These are phyloP conservation scores for Alnus glutinosa DNA, from an alignment of 306 rosid species.

Conservation along the genomic window DNA sequence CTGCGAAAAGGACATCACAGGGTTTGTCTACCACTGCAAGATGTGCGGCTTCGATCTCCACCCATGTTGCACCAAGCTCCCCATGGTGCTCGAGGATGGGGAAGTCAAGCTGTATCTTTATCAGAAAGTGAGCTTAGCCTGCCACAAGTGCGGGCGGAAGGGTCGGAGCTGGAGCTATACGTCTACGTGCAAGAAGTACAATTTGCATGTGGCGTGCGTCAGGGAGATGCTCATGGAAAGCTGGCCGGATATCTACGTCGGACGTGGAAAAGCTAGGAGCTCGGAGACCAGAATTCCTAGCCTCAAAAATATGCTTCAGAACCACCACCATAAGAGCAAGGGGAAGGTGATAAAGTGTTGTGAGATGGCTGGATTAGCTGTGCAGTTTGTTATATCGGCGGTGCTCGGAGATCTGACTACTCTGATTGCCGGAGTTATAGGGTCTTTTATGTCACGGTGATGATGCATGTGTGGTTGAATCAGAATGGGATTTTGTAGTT, in stretches of 20 bases:
- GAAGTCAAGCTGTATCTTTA: slow-evolving; percentile 60
- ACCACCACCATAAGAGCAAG: slow-evolving; percentile 42
- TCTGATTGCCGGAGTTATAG: slow-evolving; percentile 82
- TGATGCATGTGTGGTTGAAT: slow-evolving; percentile 5
- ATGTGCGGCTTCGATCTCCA: slow-evolving; percentile 83
- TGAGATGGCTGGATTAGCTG: slow-evolving; percentile 78
- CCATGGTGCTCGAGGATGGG: slow-evolving; percentile 68
- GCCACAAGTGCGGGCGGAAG: slow-evolving; percentile 77
- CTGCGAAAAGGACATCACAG: slow-evolving; percentile 75
- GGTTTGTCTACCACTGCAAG: slow-evolving; percentile 80
- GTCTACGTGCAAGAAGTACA: slow-evolving; percentile 77
- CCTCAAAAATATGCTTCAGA: slow-evolving; percentile 51
- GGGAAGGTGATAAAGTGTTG: slow-evolving; percentile 74
- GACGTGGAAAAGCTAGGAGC: slow-evolving; percentile 35
- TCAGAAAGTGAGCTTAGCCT: slow-evolving; percentile 63
- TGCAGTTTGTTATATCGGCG: slow-evolving; percentile 83
- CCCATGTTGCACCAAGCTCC: slow-evolving; percentile 96
- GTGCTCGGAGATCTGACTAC: slow-evolving; percentile 86
- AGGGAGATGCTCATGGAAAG: slow-evolving; percentile 85
- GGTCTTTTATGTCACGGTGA: slow-evolving; percentile 51
- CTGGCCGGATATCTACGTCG: slow-evolving; percentile 60
- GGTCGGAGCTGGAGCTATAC: slow-evolving; percentile 95
- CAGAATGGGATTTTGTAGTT: neutral
- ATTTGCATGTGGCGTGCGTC: slow-evolving; percentile 85
- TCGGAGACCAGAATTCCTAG: slow-evolving; percentile 46